Base-by-base conservation (phyloP, 2,329 filamentous ascomycete species). In the Aspergillus oerlinghausenensis region DNA sequence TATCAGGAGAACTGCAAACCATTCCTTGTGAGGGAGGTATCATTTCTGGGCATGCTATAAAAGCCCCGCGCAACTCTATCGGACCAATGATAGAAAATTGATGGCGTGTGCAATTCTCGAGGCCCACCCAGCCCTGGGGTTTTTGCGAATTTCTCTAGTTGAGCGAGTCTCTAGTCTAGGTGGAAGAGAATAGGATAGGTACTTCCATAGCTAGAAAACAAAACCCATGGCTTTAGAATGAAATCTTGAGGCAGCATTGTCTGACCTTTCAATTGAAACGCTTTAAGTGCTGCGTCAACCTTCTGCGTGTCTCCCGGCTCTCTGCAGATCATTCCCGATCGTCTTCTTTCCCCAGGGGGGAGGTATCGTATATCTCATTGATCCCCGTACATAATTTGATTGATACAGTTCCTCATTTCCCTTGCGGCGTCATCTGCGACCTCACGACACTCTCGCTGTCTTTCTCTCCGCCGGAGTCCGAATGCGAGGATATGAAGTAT, bases 401-500 rank as follows among this genome's bases (percentile, higher is more conserved):
- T 4, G 1, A 19, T 45, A 23, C 42, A 9, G 42, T 23, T 45
- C 42, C 55, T 49, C 38, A 9, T 23, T 32, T 50, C 47, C n/a
- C 45, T 55, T 60, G 43, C 29, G 23, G 14, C 11, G 49, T 38
- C 47, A 29, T 51, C 29, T 55, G 43, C 47, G 47, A 50, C 23
- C 50, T 9, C 50, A 53, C 40, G 25, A 32, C 32, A 29, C 21
- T 48, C 35, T n/a, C n/a, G 17, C 48, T 52, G 40, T 52, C 49
- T 28, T 35, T 48, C 52, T 54, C 26, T 52, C 35, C 28, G 28
- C 11, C 40, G 17, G 25, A 28, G 48, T 23, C 49, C 40, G 35
- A 38, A 40, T 25, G 55, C 45, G 50, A 49, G 54, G 63, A 69
- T 68, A 63, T 65, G 55, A 65, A 67, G 55, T 49, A 62, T 58